These are phyloP conservation scores for Aspergillus eucalypticola DNA, from an alignment of 2,329 filamentous ascomycete species.

Conservation along the genomic window DNA sequence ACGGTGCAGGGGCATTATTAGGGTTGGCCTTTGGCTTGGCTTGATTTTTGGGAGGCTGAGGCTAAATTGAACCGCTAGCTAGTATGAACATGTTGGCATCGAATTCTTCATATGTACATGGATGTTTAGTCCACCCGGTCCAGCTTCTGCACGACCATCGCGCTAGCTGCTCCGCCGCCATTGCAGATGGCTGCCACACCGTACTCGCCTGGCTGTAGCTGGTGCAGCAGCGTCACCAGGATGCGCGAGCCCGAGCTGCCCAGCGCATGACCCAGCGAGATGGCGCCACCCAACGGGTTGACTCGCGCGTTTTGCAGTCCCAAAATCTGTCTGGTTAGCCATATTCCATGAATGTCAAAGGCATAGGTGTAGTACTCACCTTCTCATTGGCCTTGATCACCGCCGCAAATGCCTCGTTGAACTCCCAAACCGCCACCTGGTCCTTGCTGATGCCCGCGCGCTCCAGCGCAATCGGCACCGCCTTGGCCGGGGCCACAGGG, in stretches of 20 bases:
- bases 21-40: not conserved
- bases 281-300: constrained; percentile 86
- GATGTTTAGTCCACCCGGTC: constrained; percentile 46
- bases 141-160: constrained; percentile 84
- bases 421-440: constrained; percentile 93
- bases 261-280: constrained; percentile 86
- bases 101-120: no score
- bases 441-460: constrained; percentile 88
- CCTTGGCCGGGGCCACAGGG: constrained; percentile 86
- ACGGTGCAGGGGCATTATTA: constrained; percentile 58
- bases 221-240: constrained; percentile 84
- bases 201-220: constrained; percentile 88
- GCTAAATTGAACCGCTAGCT: not conserved
- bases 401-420: constrained; percentile 96
- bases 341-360: not conserved
- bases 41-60: not conserved
- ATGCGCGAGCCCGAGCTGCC: constrained; percentile 93
- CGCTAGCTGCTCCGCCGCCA: constrained; percentile 87
- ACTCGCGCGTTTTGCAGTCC: constrained; percentile 77
- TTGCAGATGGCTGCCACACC: constrained; percentile 97
- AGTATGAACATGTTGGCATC: not conserved
- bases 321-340: constrained; percentile 61
- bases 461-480: constrained; percentile 84
- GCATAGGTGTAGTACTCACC: constrained; percentile 46
- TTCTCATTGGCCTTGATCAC: constrained; percentile 95